Evolutionary conservation across 192 early-diverging fungal genomes (phyloP), one percentile per base, ranked within the genome.

Genomic region (Pilaira anomala): DNA sequence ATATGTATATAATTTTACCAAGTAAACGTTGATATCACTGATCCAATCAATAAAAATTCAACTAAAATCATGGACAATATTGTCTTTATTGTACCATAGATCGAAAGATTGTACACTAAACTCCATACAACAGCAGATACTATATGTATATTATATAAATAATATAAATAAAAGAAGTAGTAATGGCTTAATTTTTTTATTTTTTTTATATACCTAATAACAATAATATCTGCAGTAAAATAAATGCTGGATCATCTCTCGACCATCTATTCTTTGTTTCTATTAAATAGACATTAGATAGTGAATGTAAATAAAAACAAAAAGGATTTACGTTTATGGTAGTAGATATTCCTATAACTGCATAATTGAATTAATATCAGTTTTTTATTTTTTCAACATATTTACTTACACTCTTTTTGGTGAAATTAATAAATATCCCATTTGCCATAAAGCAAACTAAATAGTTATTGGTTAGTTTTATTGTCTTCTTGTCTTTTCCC

Each of bases 221-320:
- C 18, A 82, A 77, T 22, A 79, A 65, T 22, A 84, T 80, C 36
- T 92, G 74, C 22, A 98, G 65, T 12, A 94, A 85, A 40, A 96
- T 74, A 66, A 97, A 97, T 16, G 95, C 95, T 22, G 96, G 95
- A 78, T 98, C 96, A 72, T 98, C 96, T 60, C 96, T 67, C 36
- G 95, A 92, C 95, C 95, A 98, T 65, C 96, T 93, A 75, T 97
- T 98, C 71, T 98, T 98, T 19, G 96, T 97, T 79, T 98, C 92
- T 94, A 57, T 36, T 13, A 5, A 12, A 58, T 42, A 24, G 7
- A 58, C 40, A 58, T 58, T 22, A 14, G 7, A 24, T 21, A 58
- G 21, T 7, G 2, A 12, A 24, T 25, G n/a, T n/a, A n/a, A n/a
- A n/a, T n/a, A n/a, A n/a, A 7, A 18, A 26, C 8, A 26, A 53